Percentiles rank a stretch among this genome's conserved stretches.
These are phyloP conservation scores for Anacardium occidentale DNA, from an alignment of 345 rosid species.

Conservation along the genomic window DNA sequence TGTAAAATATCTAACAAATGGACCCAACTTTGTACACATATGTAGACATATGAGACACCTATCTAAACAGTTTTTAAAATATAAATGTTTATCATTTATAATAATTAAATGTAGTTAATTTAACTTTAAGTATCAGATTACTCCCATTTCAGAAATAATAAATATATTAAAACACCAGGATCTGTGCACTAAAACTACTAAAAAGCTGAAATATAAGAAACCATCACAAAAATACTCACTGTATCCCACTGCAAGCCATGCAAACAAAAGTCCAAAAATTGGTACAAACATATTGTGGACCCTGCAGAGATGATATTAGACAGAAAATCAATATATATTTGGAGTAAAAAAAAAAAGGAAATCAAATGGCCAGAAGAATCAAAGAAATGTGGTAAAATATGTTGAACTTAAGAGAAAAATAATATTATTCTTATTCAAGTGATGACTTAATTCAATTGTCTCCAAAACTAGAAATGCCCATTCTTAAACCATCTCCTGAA, in stretches of 20 bases:
- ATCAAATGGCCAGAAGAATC: not conserved
- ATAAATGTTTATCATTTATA: not conserved
- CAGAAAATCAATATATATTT: not conserved
- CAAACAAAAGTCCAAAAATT: slow-evolving; percentile 96
- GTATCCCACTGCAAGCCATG: slow-evolving; percentile 90
- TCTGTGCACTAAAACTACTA: not conserved
- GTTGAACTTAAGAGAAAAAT: not conserved
- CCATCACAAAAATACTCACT: slow-evolving; percentile 54
- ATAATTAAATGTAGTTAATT: not conserved
- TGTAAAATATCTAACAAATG: slow-evolving; percentile 5
- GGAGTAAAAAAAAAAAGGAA: not conserved
- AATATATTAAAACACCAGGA: not conserved
- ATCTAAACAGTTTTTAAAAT: not conserved
- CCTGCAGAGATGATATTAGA: slow-evolving; percentile 55
- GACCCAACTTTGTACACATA: not conserved
- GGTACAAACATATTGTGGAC: slow-evolving; percentile 93
- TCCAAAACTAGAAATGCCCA: not conserved
- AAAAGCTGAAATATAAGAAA: not conserved
- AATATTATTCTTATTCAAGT: not conserved
- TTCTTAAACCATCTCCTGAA: not conserved
- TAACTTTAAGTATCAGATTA: not conserved
- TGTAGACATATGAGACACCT: not conserved
- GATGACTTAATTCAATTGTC: not conserved
- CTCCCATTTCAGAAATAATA: not conserved
- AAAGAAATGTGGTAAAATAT: not conserved